phyloP scores from a whole-genome alignment of 2,329 filamentous ascomycete species.

The Stachybotrys chartarum region DNA sequence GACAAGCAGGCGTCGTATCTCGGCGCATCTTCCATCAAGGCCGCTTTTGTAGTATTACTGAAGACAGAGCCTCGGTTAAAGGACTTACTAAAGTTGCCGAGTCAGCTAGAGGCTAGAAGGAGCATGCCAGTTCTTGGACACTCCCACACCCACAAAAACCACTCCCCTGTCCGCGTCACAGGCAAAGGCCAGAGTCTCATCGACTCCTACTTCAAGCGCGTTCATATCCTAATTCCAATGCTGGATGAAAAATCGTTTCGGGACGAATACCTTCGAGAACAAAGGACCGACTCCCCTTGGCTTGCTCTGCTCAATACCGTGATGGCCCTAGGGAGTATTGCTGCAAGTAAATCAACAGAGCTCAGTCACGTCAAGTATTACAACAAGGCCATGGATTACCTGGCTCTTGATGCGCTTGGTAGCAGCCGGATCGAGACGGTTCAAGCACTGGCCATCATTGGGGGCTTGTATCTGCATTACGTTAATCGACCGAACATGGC shows the following conservation, averaged over 20 bases:
- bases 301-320: slow-evolving; percentile 68
- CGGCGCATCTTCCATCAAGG: slow-evolving; percentile 68
- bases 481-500: slow-evolving; percentile 70
- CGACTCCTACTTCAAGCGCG: slow-evolving; percentile 68
- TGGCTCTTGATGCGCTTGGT: slow-evolving; percentile 60
- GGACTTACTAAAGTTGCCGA: slow-evolving; percentile 37
- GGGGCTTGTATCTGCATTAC: slow-evolving; percentile 72
- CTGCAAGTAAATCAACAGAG: slow-evolving; percentile 56
- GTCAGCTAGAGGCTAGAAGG: slow-evolving; percentile 36
- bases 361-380: slow-evolving; percentile 65
- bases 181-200: slow-evolving; percentile 62
- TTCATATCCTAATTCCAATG: slow-evolving; percentile 67
- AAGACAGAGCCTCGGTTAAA: slow-evolving; percentile 43
- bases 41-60: slow-evolving; percentile 64
- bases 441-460: slow-evolving; percentile 62
- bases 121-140: slow-evolving; percentile 11
- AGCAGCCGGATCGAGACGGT: slow-evolving; percentile 54
- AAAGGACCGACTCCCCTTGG: slow-evolving; percentile 63
- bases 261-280: slow-evolving; percentile 13
- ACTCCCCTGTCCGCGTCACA: slow-evolving; percentile 45
- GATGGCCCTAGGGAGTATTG: slow-evolving; percentile 67
- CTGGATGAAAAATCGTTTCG: slow-evolving; percentile 64
- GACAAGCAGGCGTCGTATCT: slow-evolving; percentile 60
- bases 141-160: slow-evolving; percentile 37
- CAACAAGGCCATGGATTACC: slow-evolving; percentile 58